A percentile compares a stretch with the other conserved stretches of the same genome.
Evolutionary conservation across 2,329 filamentous ascomycete genomes (phyloP).

Genomic region (Penicillium sp.): DNA sequence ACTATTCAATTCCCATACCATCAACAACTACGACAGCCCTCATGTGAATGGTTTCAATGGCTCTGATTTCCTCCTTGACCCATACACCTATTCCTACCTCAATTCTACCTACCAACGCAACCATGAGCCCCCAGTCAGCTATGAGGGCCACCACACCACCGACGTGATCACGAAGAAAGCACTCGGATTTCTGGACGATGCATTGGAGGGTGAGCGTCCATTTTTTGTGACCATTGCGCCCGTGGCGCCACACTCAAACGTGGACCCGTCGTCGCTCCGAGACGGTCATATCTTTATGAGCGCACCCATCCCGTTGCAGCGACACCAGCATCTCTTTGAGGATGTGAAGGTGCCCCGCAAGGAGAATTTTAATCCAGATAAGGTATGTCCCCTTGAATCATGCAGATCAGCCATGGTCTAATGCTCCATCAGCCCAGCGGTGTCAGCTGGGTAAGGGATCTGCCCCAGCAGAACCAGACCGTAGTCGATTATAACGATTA

Average conservation of each 20-base stretch:
- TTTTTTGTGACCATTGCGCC: constrained; percentile 68
- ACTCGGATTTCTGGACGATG: constrained; percentile 60
- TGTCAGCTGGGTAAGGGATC: constrained; percentile 47
- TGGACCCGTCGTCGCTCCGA: constrained; percentile 39
- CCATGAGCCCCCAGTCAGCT: constrained; percentile 53
- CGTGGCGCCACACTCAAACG: constrained; percentile 63
- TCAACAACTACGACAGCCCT: constrained; percentile 49
- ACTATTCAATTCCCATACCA: constrained; percentile 53
- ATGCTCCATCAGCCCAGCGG: constrained; percentile 36
- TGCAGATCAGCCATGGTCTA: background rate
- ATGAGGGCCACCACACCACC: constrained; percentile 54
- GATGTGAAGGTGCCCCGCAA: constrained; percentile 60
- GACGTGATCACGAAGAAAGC: constrained; percentile 62
- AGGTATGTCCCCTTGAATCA: constrained; percentile 35
- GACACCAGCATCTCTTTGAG: constrained; percentile 62
- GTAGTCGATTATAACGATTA: constrained; percentile 53
- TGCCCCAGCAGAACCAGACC: constrained; percentile 47
- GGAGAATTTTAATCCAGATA: constrained; percentile 64
- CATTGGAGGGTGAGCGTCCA: constrained; percentile 52
- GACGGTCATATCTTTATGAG: constrained; percentile 37
- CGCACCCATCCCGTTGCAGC: constrained; percentile 56
- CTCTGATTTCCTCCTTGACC: constrained; percentile 46
- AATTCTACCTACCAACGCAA: constrained; percentile 65
- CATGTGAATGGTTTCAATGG: constrained; percentile 39
- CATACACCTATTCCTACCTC: constrained; percentile 62